Conservation (phyloP, 139 green algal species). For the Astrephomene gubernaculifera region DNA sequence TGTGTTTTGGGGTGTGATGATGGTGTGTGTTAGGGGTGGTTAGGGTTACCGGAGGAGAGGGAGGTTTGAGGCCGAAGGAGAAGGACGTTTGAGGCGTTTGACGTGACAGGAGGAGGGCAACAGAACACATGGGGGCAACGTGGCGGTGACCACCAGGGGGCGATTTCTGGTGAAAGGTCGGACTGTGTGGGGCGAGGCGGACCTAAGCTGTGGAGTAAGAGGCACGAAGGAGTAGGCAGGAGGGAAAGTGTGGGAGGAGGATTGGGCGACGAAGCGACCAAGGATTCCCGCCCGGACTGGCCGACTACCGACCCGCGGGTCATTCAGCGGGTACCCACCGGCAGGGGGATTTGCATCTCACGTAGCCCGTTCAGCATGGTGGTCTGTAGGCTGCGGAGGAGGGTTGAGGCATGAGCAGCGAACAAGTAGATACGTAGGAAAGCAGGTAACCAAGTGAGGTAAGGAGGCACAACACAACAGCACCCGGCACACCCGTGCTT, state of each 20-base stretch:
- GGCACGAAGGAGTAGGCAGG: neutral
- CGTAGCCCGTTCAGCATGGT: neutral
- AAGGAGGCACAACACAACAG: neutral
- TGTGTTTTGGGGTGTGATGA: neutral
- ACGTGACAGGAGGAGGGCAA: too few relatives aligned
- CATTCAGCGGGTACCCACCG: too few relatives aligned
- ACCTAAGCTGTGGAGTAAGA: neutral
- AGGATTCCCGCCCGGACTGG: too few relatives aligned
- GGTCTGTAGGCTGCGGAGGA: neutral
- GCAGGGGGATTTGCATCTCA: conserved; percentile 14
- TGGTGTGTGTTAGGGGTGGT: neutral
- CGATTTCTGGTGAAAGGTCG: neutral
- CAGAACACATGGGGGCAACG: too few relatives aligned
- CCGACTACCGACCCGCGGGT: neutral
- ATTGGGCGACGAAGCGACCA: neutral
- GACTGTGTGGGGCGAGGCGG: neutral
- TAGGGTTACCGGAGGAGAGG: neutral
- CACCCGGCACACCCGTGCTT: too few relatives aligned
- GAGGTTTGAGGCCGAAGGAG: neutral
- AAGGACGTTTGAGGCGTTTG: too few relatives aligned
- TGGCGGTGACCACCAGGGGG: neutral
- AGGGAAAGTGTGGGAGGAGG: neutral
- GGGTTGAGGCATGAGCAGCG: neutral
- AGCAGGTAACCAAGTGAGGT: neutral
- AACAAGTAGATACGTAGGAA: neutral